phyloP scores from a whole-genome alignment of 2,329 filamentous ascomycete species.

The Mollisia scopiformis region DNA sequence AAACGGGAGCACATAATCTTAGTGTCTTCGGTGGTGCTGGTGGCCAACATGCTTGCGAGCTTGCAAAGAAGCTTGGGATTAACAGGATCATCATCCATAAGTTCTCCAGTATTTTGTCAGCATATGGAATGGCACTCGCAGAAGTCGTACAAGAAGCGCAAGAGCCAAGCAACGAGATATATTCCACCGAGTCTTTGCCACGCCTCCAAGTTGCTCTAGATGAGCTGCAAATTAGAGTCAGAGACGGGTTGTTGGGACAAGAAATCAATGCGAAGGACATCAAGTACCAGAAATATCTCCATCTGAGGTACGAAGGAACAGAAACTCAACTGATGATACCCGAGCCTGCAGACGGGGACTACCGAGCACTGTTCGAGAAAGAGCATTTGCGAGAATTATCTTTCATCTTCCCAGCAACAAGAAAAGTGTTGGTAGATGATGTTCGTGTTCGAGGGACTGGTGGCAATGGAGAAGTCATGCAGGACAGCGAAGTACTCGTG shows the following conservation, averaged over 20 bases:
- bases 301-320: slow-evolving; percentile 87
- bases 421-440: slow-evolving; percentile 87
- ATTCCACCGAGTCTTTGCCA: slow-evolving; percentile 45
- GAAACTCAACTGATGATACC: slow-evolving; percentile 88
- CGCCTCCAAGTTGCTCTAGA: slow-evolving; percentile 72
- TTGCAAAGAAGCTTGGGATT: slow-evolving; percentile 81
- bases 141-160: slow-evolving; percentile 91
- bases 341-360: slow-evolving; percentile 66
- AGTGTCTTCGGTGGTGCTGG: slow-evolving; percentile 90
- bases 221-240: slow-evolving; percentile 73
- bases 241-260: slow-evolving; percentile 56
- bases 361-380: slow-evolving; percentile 77
- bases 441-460: slow-evolving; percentile 84
- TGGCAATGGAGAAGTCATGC: neutral
- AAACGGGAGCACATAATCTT: slow-evolving; percentile 82
- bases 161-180: slow-evolving; percentile 66
- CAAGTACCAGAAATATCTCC: slow-evolving; percentile 85
- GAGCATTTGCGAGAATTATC: slow-evolving; percentile 76
- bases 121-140: slow-evolving; percentile 88
- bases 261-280: slow-evolving; percentile 70
- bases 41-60: slow-evolving; percentile 85
- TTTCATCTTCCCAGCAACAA: slow-evolving; percentile 81
- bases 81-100: slow-evolving; percentile 83
- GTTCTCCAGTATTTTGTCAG: slow-evolving; percentile 85
- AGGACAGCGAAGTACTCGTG: neutral